phyloP scores from a whole-genome alignment of 140 eudicot genomes.

The Erigeron philadelphicus region DNA sequence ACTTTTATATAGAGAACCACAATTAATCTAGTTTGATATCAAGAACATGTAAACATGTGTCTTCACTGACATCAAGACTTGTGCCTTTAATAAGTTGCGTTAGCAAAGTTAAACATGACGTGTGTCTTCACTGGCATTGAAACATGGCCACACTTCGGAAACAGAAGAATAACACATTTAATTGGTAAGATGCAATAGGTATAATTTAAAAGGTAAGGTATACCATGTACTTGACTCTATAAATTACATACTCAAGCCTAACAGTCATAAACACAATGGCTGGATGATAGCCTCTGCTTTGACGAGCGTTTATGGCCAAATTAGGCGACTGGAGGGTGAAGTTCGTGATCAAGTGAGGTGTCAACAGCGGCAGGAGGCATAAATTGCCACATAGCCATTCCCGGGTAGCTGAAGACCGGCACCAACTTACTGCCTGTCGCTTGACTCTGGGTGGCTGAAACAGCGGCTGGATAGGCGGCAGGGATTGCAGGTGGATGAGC shows the following conservation, averaged over 20 bases:
- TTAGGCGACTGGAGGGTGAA: constrained; percentile 95
- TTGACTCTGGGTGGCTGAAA: constrained; percentile 47
- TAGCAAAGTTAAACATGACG: not conserved
- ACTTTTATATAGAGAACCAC: too few species aligned
- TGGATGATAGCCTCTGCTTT: not conserved
- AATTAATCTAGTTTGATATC: too few species aligned
- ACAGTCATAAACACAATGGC: constrained; percentile 15
- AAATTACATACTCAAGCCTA: constrained; percentile 26
- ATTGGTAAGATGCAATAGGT: constrained; percentile 1
- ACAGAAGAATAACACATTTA: not conserved
- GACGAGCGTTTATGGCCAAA: not conserved
- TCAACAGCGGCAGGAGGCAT: constrained; percentile 92
- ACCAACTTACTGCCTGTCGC: constrained; percentile 65
- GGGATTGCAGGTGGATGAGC: constrained; percentile 52
- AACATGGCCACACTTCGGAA: constrained; percentile 2
- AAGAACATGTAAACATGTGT: too few species aligned
- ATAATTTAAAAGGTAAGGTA: constrained; percentile 22
- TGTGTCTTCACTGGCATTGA: not conserved
- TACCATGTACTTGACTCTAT: constrained; percentile 16
- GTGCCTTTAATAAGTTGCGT: not conserved
- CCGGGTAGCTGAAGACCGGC: constrained; percentile 81
- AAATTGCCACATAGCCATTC: constrained; percentile 96
- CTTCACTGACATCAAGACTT: not conserved
- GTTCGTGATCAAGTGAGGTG: constrained; percentile 91
- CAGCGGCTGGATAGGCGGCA: constrained; percentile 47